phyloP scores from a whole-genome alignment of 2,329 filamentous ascomycete genomes.

The Neonectria coccinea region DNA sequence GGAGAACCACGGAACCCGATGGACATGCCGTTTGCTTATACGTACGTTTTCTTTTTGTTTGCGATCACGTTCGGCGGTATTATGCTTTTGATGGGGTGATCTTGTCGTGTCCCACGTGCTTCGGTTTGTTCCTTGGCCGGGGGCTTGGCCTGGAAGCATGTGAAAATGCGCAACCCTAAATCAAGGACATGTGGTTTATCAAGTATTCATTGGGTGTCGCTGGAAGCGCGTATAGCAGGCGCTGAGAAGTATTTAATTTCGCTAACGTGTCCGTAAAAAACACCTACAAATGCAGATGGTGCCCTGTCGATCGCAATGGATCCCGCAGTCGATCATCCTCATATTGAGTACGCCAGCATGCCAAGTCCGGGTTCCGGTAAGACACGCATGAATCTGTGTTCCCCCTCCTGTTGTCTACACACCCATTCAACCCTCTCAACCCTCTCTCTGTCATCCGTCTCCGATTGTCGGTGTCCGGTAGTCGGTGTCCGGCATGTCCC shows the following conservation, averaged over 20 bases:
- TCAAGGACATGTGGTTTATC: not conserved
- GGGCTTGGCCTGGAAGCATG: not conserved
- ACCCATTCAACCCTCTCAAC: too few species aligned
- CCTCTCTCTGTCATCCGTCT: not conserved
- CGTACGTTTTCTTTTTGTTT: not conserved
- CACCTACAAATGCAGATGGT: too few species aligned
- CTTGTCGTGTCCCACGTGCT: not conserved
- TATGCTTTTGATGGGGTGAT: not conserved
- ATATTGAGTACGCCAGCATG: too few species aligned
- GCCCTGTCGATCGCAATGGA: not conserved
- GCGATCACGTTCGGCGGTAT: not conserved
- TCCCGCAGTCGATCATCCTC: not conserved
- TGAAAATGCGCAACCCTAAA: not conserved
- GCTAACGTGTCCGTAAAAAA: too few species aligned
- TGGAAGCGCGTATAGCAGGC: too few species aligned
- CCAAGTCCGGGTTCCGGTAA: too few species aligned
- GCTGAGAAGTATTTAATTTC: too few species aligned
- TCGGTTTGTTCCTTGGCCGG: not conserved
- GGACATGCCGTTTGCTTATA: not conserved
- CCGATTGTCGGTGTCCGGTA: not conserved
- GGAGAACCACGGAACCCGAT: not conserved
- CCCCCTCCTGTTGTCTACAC: not conserved
- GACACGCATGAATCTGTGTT: too few species aligned
- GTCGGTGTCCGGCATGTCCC: not conserved
- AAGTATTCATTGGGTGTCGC: too few species aligned